These are phyloP conservation scores for Cladosporium sp. DNA, from an alignment of 2,329 filamentous ascomycete species.

Conservation along the genomic window DNA sequence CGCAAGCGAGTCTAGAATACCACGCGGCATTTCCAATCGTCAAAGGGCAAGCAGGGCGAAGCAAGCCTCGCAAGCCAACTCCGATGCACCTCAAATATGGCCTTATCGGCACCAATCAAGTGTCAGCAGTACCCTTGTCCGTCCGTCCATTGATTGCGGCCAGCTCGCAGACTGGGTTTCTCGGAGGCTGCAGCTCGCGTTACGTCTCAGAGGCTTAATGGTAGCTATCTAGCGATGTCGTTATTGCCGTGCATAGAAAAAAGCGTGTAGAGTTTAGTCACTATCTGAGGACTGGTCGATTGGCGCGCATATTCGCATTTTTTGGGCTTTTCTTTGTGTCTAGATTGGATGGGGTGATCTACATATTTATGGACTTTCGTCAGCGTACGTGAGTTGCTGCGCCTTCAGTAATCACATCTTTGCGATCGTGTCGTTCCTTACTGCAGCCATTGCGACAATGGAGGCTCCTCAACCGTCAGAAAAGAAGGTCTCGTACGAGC, in stretches of 20 bases:
- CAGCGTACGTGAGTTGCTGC: not conserved
- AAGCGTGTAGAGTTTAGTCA: conserved; percentile 7
- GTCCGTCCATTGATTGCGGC: not conserved
- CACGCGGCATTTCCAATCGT: not conserved
- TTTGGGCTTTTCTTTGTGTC: not conserved
- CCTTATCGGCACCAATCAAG: conserved; percentile 15
- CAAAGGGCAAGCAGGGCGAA: not conserved
- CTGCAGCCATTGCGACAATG: not conserved
- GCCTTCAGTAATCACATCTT: not conserved
- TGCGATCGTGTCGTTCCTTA: not conserved
- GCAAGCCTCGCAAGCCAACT: not conserved
- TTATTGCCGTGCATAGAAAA: not conserved
- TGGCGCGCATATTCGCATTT: not conserved
- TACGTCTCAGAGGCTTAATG: not conserved
- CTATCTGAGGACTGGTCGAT: conserved; percentile 1
- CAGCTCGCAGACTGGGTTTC: not conserved
- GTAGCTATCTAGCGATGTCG: conserved; percentile 5
- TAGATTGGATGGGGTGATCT: not conserved
- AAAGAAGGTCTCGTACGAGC: conserved; percentile 3
- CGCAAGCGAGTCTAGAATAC: not conserved
- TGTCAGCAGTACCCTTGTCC: conserved; percentile 2
- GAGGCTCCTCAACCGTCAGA: not conserved
- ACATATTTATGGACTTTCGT: not conserved
- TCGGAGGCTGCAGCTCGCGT: not conserved
- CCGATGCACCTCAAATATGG: not conserved